phyloP scores from a whole-genome alignment of 495 filamentous ascomycete genomes.

The Rusavskia elegans region DNA sequence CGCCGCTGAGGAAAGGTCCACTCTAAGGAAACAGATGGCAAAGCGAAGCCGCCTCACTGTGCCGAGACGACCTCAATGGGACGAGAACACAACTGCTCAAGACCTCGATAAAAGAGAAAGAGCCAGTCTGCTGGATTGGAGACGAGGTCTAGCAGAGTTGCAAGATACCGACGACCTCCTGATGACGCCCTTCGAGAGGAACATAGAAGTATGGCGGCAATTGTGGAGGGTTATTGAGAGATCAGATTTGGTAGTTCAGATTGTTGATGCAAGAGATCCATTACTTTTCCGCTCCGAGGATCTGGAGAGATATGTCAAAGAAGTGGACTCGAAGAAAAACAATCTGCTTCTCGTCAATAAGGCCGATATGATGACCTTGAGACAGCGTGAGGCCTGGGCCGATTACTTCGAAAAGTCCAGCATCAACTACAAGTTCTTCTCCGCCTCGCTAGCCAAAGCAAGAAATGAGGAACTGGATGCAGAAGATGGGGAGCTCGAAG shows the following conservation, averaged over 20 bases:
- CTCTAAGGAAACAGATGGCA: constrained; percentile 64
- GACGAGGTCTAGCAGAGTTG: constrained; percentile 77
- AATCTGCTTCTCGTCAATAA: constrained; percentile 96
- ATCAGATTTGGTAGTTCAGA: constrained; percentile 91
- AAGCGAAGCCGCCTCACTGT: constrained; percentile 70
- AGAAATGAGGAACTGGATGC: constrained; percentile 51
- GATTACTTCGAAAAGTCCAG: constrained; percentile 66
- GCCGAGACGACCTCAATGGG: constrained; percentile 80
- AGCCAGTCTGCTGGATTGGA: constrained; percentile 73
- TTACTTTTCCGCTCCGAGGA: constrained; percentile 89
- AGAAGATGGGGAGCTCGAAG: constrained; percentile 27
- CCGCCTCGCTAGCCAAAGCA: constrained; percentile 79
- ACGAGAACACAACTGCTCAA: constrained; percentile 61
- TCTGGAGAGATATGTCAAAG: constrained; percentile 84
- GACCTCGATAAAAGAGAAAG: constrained; percentile 69
- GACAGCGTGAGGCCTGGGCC: constrained; percentile 76
- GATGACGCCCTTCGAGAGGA: constrained; percentile 97
- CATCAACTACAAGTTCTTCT: constrained; percentile 91
- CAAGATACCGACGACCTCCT: constrained; percentile 85
- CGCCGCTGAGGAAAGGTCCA: constrained; percentile 64
- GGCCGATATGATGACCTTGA: constrained; percentile 93
- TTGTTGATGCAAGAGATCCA: constrained; percentile 94
- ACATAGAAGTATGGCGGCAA: constrained; percentile 96
- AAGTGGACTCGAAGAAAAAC: constrained; percentile 72
- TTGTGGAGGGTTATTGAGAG: constrained; percentile 97